A percentile compares a stretch with the other conserved stretches of the same genome.
These are phyloP conservation scores for Lactarius sanguifluus DNA, from an alignment of 768 basidiomycete genomes.

Conservation along the genomic window DNA sequence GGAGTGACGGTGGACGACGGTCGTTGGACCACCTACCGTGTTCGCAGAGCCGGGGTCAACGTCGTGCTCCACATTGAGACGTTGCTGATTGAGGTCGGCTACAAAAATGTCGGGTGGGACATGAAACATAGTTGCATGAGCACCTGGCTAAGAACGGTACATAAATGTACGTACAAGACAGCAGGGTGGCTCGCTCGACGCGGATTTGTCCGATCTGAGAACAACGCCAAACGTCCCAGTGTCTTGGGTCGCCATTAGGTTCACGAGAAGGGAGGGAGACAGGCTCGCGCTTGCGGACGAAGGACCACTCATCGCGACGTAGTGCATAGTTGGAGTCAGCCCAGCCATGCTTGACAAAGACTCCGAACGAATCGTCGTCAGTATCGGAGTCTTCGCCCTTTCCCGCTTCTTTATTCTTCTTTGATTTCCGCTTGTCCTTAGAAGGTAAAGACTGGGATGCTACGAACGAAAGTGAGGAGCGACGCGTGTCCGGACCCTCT, in stretches of 20 bases:
- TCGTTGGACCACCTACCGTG: slow-evolving; percentile 53
- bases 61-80: slow-evolving; percentile 60
- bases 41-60: slow-evolving; percentile 48
- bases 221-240: slow-evolving; percentile 32
- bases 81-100: slow-evolving; percentile 59
- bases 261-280: slow-evolving; percentile 4
- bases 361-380: too few species aligned
- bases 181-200: slow-evolving; percentile 22
- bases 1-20: slow-evolving; percentile 81
- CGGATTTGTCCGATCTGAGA: slow-evolving; percentile 39
- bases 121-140: slow-evolving; percentile 10
- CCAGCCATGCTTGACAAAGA: too few species aligned
- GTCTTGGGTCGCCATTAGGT: slow-evolving; percentile 21
- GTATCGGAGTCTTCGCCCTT: too few species aligned
- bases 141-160: background rate
- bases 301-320: slow-evolving; percentile 21
- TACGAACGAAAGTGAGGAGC: slow-evolving; percentile 26
- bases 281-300: slow-evolving; percentile 16
- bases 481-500: slow-evolving; percentile 10
- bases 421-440: background rate
- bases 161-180: slow-evolving; percentile 16
- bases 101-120: slow-evolving; percentile 34
- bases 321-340: background rate
- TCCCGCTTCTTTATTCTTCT: too few species aligned
- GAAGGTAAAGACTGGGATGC: slow-evolving; percentile 16